These are phyloP conservation scores for Sclerotinia subarctica DNA, from an alignment of 2,329 filamentous ascomycete genomes.

Conservation along the genomic window DNA sequence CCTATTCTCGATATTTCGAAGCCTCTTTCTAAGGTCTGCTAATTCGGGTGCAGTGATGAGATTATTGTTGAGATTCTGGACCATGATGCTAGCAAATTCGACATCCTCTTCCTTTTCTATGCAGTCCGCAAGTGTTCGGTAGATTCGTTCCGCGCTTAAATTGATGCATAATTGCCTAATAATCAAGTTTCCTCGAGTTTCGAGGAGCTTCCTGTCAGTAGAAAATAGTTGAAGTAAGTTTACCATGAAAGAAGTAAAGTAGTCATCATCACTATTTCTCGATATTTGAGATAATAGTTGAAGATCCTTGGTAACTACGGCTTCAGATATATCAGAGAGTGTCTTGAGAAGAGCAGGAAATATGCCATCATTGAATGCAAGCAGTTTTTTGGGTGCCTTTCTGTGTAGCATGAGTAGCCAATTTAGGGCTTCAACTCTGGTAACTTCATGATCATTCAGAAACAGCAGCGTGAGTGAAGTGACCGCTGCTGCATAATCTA, in stretches of 20 bases:
- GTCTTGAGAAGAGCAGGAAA: constrained; percentile 96
- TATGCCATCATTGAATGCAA: constrained; percentile 95
- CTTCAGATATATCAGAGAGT: constrained; percentile 89
- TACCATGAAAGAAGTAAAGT: constrained; percentile 98
- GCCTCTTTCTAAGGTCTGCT: constrained; percentile 80
- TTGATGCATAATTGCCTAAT: constrained; percentile 93
- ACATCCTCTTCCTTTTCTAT: constrained; percentile 97
- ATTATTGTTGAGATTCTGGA: constrained; percentile 98
- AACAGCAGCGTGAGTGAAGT: constrained; percentile 91
- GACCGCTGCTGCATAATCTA: constrained; percentile 96
- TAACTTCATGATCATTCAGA: constrained; percentile 94
- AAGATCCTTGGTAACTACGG: constrained; percentile 91
- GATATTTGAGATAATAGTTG: constrained; percentile 95
- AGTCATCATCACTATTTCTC: constrained; percentile 92
- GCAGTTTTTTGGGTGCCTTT: constrained; percentile 87
- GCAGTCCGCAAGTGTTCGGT: constrained; percentile 90
- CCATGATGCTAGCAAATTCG: constrained; percentile 99
- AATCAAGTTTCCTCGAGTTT: constrained; percentile 91
- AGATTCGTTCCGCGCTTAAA: constrained; percentile 90
- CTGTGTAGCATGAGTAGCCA: constrained; percentile 98
- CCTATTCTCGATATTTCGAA: constrained; percentile 86
- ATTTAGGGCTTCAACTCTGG: constrained; percentile 84
- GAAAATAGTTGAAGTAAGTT: constrained; percentile 93
- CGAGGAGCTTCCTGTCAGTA: constrained; percentile 84
- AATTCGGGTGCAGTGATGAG: constrained; percentile 95